phyloP scores from a whole-genome alignment of 805 yeast genomes.

The Ogataea ramenticola region DNA sequence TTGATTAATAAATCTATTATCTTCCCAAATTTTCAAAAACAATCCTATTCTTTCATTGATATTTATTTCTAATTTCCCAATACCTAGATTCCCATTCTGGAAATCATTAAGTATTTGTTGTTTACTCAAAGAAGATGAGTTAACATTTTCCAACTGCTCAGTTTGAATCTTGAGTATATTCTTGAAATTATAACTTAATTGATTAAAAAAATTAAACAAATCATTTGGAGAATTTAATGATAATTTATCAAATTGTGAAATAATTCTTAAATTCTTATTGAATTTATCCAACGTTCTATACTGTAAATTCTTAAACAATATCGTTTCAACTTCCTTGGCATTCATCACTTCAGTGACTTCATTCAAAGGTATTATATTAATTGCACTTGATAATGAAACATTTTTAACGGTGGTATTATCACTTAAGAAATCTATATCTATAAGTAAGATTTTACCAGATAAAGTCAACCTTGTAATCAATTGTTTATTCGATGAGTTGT shows the following conservation, averaged over 20 bases:
- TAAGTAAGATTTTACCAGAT: constrained; percentile 28
- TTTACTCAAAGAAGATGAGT: not conserved
- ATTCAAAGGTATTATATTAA: constrained; percentile 17
- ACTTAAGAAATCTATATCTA: constrained; percentile 27
- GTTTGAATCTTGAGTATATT: constrained; percentile 12
- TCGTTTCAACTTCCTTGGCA: constrained; percentile 19
- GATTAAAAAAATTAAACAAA: constrained; percentile 24
- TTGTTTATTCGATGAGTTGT: too few relatives aligned
- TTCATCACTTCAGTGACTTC: constrained; percentile 17
- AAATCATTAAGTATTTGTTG: constrained; percentile 5
- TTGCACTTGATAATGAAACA: constrained; percentile 26
- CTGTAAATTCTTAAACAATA: constrained; percentile 21
- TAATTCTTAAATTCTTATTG: constrained; percentile 25
- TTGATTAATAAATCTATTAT: constrained; percentile 19
- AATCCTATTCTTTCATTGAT: constrained; percentile 24
- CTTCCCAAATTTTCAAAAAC: constrained; percentile 26
- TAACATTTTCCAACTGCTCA: too few relatives aligned
- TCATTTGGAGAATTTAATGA: constrained; percentile 24
- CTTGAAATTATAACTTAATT: constrained; percentile 18
- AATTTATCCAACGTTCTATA: constrained; percentile 23
- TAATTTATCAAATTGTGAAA: constrained; percentile 24
- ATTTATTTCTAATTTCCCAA: constrained; percentile 21
- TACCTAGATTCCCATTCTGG: constrained; percentile 15
- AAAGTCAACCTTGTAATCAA: constrained; percentile 21
- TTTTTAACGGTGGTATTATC: constrained; percentile 15